Evolutionary conservation across 2,329 filamentous ascomycete genomes (phyloP), one percentile per base, ranked within the genome.

Genomic region (Beauveria pseudobassiana): DNA sequence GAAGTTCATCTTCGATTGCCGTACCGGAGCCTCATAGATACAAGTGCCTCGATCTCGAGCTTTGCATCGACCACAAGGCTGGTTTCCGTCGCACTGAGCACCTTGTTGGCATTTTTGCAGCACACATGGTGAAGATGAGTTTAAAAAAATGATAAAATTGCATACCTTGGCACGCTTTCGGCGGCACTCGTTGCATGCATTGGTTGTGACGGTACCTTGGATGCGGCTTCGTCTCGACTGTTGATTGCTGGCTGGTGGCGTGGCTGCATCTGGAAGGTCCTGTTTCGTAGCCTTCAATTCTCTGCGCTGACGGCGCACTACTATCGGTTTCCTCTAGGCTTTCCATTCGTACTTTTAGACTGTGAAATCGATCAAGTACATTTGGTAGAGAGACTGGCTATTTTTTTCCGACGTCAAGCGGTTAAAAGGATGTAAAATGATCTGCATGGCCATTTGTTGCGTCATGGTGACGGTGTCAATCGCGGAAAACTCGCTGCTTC

Each of bases 31-130:
- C n/a, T 46, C 9, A 22, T 46, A 46, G 7, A 57, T 81, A 80
- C 40, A 87, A 72, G 24, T 72, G 72, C 56, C 87, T 14, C 20
- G 18, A 4, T 22, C 14, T 46, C 43, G n/a, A 14, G 7, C 43
- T 22, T 10, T 10, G 9, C 43, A 46, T 22, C 43, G n/a, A 14
- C 43, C 43, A 5, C 43, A 46, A 46, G 43, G 43, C 43, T 46
- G 43, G n/a, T 46, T 46, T 46, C 43, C 43, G 43, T 46, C 43
- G 43, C 43, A 46, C 43, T 46, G 20, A 20, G 18, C n/a, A 10
- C 10, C 1, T 46, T 46, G 43, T 46, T 22, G 20, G 43, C 43
- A 22, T 20, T n/a, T 9, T 46, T 22, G 18, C 43, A 24, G n/a
- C 20, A 46, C 4, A 20, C 10, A 20, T 3, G 43, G 10, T 10